Base-by-base conservation (phyloP, 2,329 filamentous ascomycete species). In the Phyllosticta paracitricarpa region DNA sequence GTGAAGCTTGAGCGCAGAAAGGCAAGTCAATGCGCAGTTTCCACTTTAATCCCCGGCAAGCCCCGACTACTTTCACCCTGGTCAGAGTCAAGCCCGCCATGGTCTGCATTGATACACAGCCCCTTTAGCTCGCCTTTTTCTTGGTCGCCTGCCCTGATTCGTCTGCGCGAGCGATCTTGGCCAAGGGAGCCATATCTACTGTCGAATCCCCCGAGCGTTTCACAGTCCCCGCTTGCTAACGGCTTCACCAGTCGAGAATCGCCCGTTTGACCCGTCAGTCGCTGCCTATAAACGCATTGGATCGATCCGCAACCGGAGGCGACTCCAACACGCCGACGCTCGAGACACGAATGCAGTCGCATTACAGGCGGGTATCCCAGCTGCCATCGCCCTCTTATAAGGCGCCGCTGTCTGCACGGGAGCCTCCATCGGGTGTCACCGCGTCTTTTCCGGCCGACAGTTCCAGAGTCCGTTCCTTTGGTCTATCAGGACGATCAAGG, bases 191-290 rank as follows among this genome's bases (percentile, higher is more conserved):
- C 40, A 48, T 48, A 48, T 48, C 40, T 48, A 17, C n/a, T 48
- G 40, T 48, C 40, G 14, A 48, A 7, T 48, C 40, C 40, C 40
- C 40, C 40, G 14, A 48, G 40, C n/a, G 40, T 48, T 48, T n/a
- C 40, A 48, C 14, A n/a, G 40, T 48, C 14, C 19, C 53, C 54
- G 26, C 54, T 56, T 40, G 58, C 58, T 61, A 30, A 61, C 54
- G 14, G 53, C 54, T 51, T 25, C 24, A 61, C 35, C 63, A 72
- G 68, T 73, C 73, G n/a, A 71, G 73, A 63, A 71, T 75, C 56
- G 72, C 70, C 58, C 68, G 71, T 51, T 65, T 69, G 22, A 71
- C 66, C 65, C 68, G 72, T 17, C 69, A 73, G 61, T 74, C 73
- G 17, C 66, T 72, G 8, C 72, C 72, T 10, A 68, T 70, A 8